phyloP scores from a whole-genome alignment of 352 stramenopile species.

The Pythium dissotocum region DNA sequence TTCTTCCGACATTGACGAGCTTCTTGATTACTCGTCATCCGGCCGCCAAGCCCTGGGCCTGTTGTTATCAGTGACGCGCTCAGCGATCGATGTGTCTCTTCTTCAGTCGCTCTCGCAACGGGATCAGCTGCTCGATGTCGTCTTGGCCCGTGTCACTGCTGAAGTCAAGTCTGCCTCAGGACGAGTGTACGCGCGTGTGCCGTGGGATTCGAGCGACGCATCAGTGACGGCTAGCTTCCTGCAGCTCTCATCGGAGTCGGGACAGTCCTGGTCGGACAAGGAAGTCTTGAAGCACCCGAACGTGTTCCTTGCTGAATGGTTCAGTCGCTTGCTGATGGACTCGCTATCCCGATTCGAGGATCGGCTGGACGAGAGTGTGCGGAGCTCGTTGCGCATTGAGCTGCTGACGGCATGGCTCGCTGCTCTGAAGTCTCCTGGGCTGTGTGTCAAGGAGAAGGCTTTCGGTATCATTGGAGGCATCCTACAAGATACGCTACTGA shows the following conservation, averaged over 20 bases:
- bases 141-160: constrained; percentile 56
- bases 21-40: constrained; percentile 24
- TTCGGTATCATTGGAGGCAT: constrained; percentile 74
- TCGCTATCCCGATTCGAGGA: constrained; percentile 48
- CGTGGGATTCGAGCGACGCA: constrained; percentile 78
- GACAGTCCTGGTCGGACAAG: constrained; percentile 79
- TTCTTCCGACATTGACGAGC: constrained; percentile 17
- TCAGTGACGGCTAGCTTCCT: constrained; percentile 69
- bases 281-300: constrained; percentile 84
- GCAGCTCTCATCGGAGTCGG: constrained; percentile 66
- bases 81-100: constrained; percentile 30
- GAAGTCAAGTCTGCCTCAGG: constrained; percentile 73
- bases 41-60: constrained; percentile 22
- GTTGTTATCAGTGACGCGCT: constrained; percentile 14
- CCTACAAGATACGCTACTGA: constrained; percentile 78
- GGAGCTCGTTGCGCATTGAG: constrained; percentile 60
- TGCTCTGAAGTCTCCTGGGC: constrained; percentile 81
- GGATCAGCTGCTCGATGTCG: constrained; percentile 42
- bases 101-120: constrained; percentile 10
- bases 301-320: constrained; percentile 84
- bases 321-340: constrained; percentile 76
- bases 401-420: constrained; percentile 80
- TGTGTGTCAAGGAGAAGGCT: constrained; percentile 88
- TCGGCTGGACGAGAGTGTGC: constrained; percentile 35
- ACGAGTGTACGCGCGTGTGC: constrained; percentile 79